Base-by-base conservation (phyloP, 2,329 filamentous ascomycete genomes). In the Aspergillus pseudoterreus region DNA sequence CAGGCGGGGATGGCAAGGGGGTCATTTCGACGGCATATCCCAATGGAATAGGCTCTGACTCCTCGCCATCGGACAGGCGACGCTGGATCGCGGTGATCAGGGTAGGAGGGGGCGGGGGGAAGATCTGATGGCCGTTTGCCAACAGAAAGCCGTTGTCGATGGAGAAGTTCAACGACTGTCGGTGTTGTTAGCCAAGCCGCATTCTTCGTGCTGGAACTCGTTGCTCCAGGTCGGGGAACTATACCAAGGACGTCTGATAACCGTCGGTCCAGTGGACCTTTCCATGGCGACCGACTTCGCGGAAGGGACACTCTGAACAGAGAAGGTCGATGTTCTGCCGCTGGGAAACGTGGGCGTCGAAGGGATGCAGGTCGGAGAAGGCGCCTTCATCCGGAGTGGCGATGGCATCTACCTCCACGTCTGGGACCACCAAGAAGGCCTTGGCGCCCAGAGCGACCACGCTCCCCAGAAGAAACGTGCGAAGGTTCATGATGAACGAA, bases 1-100 rank as follows among this genome's bases (percentile, higher is more conserved):
- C 66, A 8, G 59, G 52, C 14, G 66, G 57, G 11, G 61, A 54
- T 17, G 62, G 54, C 39, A 63, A 47, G 19, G 71, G 64, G 53
- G 72, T 63, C 38, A 70, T 60, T 56, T 76, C 73, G 21, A 75
- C 63, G 22, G 72, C 71, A 55, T 75, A 76, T 43, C 74, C 74
- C 47, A 76, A 56, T 10, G 65, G 58, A 42, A 76, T 58, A 1
- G 71, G 68, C 4, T 63, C 61, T 12, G 70, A 69, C 44, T 66
- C 60, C 51, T 67, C 57, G 52, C 66, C 68, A 63, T 75, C 70
- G 12, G 63, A 57, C 15, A 66, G 57, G 27, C 66, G 63, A 49
- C 64, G 62, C 53, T 74, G 70, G 21, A 70, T 60, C 22, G 65
- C 65, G 24, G 61, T 59, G 45, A 74, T 66, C 6, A 60, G 55